Base-by-base conservation (phyloP, 352 stramenopile species). In the Pilasporangium apinafurcum region DNA sequence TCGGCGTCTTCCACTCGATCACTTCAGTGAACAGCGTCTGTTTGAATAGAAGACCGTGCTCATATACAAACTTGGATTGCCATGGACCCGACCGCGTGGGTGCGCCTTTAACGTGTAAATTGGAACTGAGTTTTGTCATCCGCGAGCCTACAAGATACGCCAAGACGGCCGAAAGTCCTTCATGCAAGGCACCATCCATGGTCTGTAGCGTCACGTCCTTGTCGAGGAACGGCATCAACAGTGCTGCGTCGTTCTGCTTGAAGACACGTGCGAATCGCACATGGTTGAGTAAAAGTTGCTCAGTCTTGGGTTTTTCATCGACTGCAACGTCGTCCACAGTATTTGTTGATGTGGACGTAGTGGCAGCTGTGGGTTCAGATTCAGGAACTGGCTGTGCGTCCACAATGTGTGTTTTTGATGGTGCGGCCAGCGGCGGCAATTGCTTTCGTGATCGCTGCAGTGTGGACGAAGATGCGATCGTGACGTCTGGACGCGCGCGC, bases 1-100 rank as follows among this genome's bases (percentile, higher is more conserved):
- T 26, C 16, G 57, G 43, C 17, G 57, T 33, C 21, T 59, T 65
- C 79, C 79, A 91, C 34, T 85, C 65, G 41, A 91, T 43, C 24
- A 86, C 51, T 51, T 91, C 79, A 24, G 74, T 69, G 51, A 69
- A 88, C 6, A 88, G 54, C 25, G 72, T 59, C 37, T 86, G 57
- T 33, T 73, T 68, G 55, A 89, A 86, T 17, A 88, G 51, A 9
- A 86, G 51, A 8, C 79, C 79, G 47, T 84, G 67, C 37, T 91
- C 74, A 55, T 86, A 88, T 12, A 87, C 58, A 34, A 87, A 86
- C 30, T 61, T 68, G n/a, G 76, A 77, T 53, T 88, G 75, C 38
- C 46, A 65, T n/a, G 52, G 13, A 2, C 65, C 64, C 7, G 68
- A 67, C 42, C 66, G 61, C 25, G 62, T 58, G n/a, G 72, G 67